Percentiles rank a stretch among this genome's conserved stretches.
phyloP scores from a whole-genome alignment of 768 basidiomycete genomes.

The Panellus pusillus region DNA sequence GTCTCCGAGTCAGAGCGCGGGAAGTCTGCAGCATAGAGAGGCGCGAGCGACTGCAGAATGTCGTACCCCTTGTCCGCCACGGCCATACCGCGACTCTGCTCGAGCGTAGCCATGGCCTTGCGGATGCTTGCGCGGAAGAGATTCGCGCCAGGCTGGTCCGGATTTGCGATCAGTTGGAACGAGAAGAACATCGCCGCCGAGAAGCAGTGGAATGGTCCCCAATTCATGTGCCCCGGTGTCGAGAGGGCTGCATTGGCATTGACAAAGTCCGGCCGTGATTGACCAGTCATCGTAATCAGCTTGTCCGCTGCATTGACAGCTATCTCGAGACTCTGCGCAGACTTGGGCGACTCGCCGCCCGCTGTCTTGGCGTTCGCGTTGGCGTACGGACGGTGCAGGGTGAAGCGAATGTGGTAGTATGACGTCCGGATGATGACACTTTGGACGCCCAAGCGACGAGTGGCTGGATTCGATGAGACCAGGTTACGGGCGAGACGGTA shows the following conservation, averaged over 20 bases:
- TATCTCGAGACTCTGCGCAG: slow-evolving; percentile 64
- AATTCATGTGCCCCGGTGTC: slow-evolving; percentile 81
- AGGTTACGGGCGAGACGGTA: slow-evolving; percentile 71
- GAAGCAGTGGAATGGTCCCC: slow-evolving; percentile 84
- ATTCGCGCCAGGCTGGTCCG: slow-evolving; percentile 75
- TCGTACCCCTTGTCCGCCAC: slow-evolving; percentile 76
- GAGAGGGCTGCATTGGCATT: slow-evolving; percentile 60
- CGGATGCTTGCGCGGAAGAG: slow-evolving; percentile 76
- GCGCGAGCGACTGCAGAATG: slow-evolving; percentile 69
- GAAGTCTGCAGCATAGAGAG: slow-evolving; percentile 70
- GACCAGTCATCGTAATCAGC: slow-evolving; percentile 74
- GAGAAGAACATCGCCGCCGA: slow-evolving; percentile 89
- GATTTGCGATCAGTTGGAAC: slow-evolving; percentile 81
- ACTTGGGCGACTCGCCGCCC: slow-evolving; percentile 40
- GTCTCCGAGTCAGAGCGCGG: slow-evolving; percentile 47
- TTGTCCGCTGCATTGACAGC: slow-evolving; percentile 78
- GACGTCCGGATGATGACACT: slow-evolving; percentile 78
- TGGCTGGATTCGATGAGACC: slow-evolving; percentile 57
- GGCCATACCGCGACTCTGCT: slow-evolving; percentile 60
- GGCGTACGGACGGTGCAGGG: slow-evolving; percentile 79
- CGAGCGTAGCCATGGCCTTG: slow-evolving; percentile 64
- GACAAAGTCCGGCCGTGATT: slow-evolving; percentile 75
- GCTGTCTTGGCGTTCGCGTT: slow-evolving; percentile 36
- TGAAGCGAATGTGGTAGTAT: slow-evolving; percentile 82
- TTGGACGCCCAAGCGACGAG: slow-evolving; percentile 73